These are phyloP conservation scores for Talaromyces ruber DNA, from an alignment of 495 filamentous ascomycete species.

Conservation along the genomic window DNA sequence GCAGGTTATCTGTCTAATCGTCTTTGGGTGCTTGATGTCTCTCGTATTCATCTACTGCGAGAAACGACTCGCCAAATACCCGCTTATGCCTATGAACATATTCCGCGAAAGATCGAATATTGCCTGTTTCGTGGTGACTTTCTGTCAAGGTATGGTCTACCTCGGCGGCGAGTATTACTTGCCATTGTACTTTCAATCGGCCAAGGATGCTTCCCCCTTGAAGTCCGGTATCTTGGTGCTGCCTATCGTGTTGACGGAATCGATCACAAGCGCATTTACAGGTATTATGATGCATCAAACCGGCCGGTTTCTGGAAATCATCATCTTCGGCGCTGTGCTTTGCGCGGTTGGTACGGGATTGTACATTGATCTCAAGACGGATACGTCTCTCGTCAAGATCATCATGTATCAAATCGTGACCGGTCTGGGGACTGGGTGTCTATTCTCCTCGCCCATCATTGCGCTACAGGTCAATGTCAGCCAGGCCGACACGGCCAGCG, in stretches of 20 bases:
- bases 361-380: constrained; percentile 35
- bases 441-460: constrained; percentile 59
- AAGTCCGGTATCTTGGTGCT: constrained; percentile 44
- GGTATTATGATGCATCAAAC: constrained; percentile 51
- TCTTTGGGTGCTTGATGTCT: constrained; percentile 58
- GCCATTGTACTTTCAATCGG: constrained; percentile 50
- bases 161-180: constrained; percentile 49
- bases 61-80: constrained; percentile 60
- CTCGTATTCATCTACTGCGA: constrained; percentile 63
- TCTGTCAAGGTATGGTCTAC: constrained; percentile 45
- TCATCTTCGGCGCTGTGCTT: constrained; percentile 38
- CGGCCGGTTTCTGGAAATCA: constrained; percentile 50
- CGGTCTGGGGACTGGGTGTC: constrained; percentile 42
- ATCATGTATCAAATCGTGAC: constrained; percentile 53
- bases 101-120: constrained; percentile 51
- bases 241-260: constrained; percentile 42
- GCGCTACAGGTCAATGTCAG: constrained; percentile 66
- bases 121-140: constrained; percentile 47
- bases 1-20: constrained; percentile 65
- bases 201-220: constrained; percentile 38
- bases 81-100: constrained; percentile 66
- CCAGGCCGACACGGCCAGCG: constrained; percentile 63
- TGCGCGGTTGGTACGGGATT: constrained; percentile 45
- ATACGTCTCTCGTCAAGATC: constrained; percentile 32
- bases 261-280: constrained; percentile 34